These are phyloP conservation scores for Pneumocystis murina DNA, from an alignment of 1,139 yeast genomes.

Conservation along the genomic window DNA sequence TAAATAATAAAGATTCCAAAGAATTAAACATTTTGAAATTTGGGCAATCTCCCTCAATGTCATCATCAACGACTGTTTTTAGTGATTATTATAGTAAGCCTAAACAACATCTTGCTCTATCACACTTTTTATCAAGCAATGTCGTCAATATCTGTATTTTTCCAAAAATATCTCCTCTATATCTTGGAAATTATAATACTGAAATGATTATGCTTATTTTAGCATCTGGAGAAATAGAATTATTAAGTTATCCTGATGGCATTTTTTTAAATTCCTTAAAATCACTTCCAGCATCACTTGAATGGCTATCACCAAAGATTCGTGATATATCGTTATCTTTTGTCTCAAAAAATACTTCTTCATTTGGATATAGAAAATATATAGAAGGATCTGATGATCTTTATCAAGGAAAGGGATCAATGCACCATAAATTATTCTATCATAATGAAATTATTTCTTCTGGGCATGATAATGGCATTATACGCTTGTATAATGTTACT, in stretches of 20 bases:
- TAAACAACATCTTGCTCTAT: constrained; percentile 40
- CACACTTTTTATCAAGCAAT: constrained; percentile 26
- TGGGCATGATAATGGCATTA: not conserved
- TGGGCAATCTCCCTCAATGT: constrained; percentile 64
- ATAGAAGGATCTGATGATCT: not conserved
- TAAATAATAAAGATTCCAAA: constrained; percentile 33
- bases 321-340: not conserved
- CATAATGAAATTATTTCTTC: not conserved
- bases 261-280: not conserved
- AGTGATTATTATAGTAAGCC: constrained; percentile 61
- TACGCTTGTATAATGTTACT: not conserved
- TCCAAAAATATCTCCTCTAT: constrained; percentile 44
- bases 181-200: constrained; percentile 59
- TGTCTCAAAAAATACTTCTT: not conserved
- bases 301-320: constrained; percentile 1
- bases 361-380: not conserved
- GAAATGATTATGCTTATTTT: constrained; percentile 45
- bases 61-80: constrained; percentile 64
- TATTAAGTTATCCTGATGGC: constrained; percentile 25
- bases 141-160: constrained; percentile 37
- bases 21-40: constrained; percentile 55
- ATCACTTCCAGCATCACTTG: constrained; percentile 1
- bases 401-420: not conserved
- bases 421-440: not conserved
- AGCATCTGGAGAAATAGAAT: constrained; percentile 62